Evolutionary conservation across 257 asterid genomes (phyloP), one percentile per base, ranked within the genome.

Genomic region (Forsythia viridissima): DNA sequence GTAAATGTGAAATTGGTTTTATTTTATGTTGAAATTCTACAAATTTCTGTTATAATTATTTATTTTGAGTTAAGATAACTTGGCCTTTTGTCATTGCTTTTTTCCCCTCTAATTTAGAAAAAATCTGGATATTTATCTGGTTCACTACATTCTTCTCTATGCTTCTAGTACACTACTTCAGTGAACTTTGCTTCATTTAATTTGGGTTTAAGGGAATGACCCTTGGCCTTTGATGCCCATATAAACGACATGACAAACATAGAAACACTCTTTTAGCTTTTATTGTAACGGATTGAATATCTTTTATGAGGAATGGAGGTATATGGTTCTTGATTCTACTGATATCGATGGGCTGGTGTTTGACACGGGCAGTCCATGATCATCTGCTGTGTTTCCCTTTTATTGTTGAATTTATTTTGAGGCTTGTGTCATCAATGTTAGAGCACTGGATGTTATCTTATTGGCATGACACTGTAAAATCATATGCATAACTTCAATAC

Each of bases 401-500:
- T 37, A 44, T 20, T 70, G 72, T 51, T 55, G 48, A 46, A 39
- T 71, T 59, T 65, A 55, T 72, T 16, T 41, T 74, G 75, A 4
- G 34, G 70, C 63, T 40, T 36, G 70, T 59, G 46, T 42, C 74
- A 39, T 61, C 43, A 9, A 63, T 76, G 51, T 13, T 75, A 43
- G 55, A 75, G 59, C 51, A 8, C 73, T 41, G 68, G 43, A 41
- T 41, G 59, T 68, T 72, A 61, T 69, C 34, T 30, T 13, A n/a
- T 82, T 48, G 59, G 78, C 77, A 65, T 30, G 21, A 11, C 68
- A 43, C 76, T 80, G 59, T 61, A 57, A 63, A 73, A 72, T 15
- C 73, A 18, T 74, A 70, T 77, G 48, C 46, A 74, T 71, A 41
- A 65, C 57, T 44, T 36, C 73, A 71, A 48, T 48, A 16, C 73